These are phyloP conservation scores for Gastrolobium bilobum DNA, from an alignment of 306 rosid species.

Conservation along the genomic window DNA sequence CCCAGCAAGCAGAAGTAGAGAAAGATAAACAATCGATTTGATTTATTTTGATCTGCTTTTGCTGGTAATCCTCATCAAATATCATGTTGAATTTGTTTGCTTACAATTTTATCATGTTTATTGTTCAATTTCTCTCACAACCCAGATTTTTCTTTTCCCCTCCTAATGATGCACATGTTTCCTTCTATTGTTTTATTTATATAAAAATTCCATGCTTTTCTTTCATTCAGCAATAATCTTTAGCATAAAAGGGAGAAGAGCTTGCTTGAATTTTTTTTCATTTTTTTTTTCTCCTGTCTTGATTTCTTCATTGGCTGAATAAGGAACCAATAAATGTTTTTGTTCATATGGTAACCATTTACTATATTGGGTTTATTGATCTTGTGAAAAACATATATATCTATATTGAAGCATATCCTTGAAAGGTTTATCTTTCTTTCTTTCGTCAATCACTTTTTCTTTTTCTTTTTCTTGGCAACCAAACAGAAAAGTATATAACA, in stretches of 20 bases:
- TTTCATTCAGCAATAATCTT: constrained; percentile 34
- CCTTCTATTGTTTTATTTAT: background rate
- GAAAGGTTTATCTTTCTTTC: background rate
- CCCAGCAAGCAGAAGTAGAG: constrained; percentile 63
- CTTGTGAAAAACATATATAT: constrained; percentile 18
- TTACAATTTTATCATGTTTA: background rate
- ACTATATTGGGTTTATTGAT: constrained; percentile 29
- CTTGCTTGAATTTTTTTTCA: constrained; percentile 4
- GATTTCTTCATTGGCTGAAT: constrained; percentile 32
- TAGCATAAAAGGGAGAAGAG: constrained; percentile 9
- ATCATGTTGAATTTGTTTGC: background rate
- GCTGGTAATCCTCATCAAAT: constrained; percentile 61
- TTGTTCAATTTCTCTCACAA: background rate
- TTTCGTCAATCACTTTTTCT: background rate
- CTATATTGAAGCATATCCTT: background rate
- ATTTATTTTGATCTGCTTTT: constrained; percentile 68
- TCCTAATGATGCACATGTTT: background rate
- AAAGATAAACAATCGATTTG: constrained; percentile 42
- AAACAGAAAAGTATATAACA: background rate
- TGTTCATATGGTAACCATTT: background rate
- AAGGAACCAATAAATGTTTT: background rate
- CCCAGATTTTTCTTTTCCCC: background rate
- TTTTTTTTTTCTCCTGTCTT: background rate
- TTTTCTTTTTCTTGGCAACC: constrained; percentile 10
- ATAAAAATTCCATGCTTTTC: constrained; percentile 20